Conservation (phyloP, 176 grass and related monocot genomes). For the Juncus effusus region DNA sequence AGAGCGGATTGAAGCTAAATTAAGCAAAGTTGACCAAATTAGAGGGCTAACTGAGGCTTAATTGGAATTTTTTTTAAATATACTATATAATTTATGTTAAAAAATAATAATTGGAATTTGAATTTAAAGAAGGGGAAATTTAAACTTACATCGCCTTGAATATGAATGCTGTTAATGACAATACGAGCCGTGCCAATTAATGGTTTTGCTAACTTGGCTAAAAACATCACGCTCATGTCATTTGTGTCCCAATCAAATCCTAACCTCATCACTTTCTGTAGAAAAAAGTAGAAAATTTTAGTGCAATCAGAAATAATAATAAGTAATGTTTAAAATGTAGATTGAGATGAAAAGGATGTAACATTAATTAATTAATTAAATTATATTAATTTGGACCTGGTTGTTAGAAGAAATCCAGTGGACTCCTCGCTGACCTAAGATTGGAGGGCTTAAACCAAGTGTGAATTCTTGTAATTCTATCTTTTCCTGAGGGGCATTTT, state of each 20-base stretch:
- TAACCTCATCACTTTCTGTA: slow-evolving; percentile 83
- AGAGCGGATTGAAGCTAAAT: no score
- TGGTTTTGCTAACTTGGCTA: slow-evolving; percentile 73
- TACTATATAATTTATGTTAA: no score
- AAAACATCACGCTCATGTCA: slow-evolving; percentile 91
- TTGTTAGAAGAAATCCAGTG: slow-evolving; percentile 78
- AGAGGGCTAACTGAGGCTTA: neutral
- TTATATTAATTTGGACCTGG: slow-evolving; percentile 39
- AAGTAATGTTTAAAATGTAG: no score
- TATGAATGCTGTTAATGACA: slow-evolving; percentile 86
- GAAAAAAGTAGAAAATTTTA: neutral
- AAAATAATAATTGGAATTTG: no score
- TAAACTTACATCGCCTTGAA: slow-evolving; percentile 87
- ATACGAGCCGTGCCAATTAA: slow-evolving; percentile 68
- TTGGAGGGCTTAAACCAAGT: slow-evolving; percentile 77
- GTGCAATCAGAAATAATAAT: no score
- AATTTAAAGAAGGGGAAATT: slow-evolving; percentile 16
- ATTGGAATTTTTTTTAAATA: neutral
- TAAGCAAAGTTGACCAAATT: no score
- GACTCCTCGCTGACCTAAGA: slow-evolving; percentile 63
- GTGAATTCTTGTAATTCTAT: slow-evolving; percentile 92
- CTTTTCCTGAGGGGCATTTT: slow-evolving; percentile 53
- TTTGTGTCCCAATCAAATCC: slow-evolving; percentile 89
- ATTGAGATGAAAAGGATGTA: neutral
- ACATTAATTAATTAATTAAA: slow-evolving; percentile 7